Percentiles rank a stretch among this genome's conserved stretches.
phyloP scores from a whole-genome alignment of 208 protist genomes.

The Borovskyia barvae region DNA sequence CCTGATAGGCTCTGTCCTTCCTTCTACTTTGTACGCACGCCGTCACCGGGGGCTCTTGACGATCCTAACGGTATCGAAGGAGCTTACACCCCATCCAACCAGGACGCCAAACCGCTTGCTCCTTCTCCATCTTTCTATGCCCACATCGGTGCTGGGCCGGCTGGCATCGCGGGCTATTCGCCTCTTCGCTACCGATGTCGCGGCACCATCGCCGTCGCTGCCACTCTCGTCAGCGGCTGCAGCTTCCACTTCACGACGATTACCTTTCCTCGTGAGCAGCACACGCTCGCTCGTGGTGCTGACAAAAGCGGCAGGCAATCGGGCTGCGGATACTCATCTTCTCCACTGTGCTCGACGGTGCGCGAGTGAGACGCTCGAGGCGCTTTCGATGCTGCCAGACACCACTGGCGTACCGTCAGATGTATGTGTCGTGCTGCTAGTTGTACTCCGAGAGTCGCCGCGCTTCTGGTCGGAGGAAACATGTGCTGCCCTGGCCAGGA shows the following conservation, averaged over 20 bases:
- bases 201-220: background rate
- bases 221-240: background rate
- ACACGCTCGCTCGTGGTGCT: constrained; percentile 19
- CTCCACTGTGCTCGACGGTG: constrained; percentile 6
- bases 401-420: constrained; percentile 24
- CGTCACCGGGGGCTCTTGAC: too few species aligned
- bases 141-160: background rate
- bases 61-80: too few species aligned
- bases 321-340: constrained; percentile 2
- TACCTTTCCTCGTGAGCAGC: constrained; percentile 12
- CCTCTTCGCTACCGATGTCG: too few species aligned
- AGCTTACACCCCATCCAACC: too few species aligned
- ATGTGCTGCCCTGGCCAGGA: constrained; percentile 24
- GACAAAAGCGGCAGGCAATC: background rate
- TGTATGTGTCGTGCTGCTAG: constrained; percentile 30
- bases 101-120: too few species aligned
- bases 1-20: too few species aligned
- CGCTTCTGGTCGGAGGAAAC: constrained; percentile 22
- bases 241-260: background rate
- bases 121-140: too few species aligned
- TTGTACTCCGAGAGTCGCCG: constrained; percentile 21
- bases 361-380: constrained; percentile 5
- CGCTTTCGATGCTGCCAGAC: constrained; percentile 24
- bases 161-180: constrained; percentile 9
- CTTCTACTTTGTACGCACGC: too few species aligned